Percentiles rank a stretch among this genome's conserved stretches.
phyloP scores from a whole-genome alignment of 1,284 basidiomycete species.

The Apiotrichum akiyoshidainum region DNA sequence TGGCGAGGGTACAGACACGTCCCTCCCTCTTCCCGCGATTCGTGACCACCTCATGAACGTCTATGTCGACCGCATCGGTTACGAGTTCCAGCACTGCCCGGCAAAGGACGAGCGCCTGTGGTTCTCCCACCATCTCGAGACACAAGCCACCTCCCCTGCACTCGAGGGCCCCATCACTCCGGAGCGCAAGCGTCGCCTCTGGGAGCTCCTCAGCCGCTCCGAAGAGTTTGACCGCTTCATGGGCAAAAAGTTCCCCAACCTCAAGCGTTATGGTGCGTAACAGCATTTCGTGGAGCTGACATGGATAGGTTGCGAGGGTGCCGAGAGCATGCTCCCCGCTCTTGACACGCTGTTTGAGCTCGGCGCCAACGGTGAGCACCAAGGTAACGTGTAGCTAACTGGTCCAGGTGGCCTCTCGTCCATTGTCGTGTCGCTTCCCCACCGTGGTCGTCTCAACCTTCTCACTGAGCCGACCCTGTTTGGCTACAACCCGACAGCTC shows the following conservation, averaged over 20 bases:
- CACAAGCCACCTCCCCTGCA: constrained; percentile 53
- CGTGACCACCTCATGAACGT: constrained; percentile 64
- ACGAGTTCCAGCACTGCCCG: constrained; percentile 63
- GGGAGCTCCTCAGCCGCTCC: constrained; percentile 65
- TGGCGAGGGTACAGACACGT: constrained; percentile 60
- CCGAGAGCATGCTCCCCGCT: constrained; percentile 83
- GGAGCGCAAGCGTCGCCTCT: constrained; percentile 59
- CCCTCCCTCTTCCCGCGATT: constrained; percentile 60
- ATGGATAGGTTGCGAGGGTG: constrained; percentile 60
- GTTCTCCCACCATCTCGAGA: constrained; percentile 80
- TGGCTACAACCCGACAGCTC: constrained; percentile 60
- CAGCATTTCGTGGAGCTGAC: constrained; percentile 4
- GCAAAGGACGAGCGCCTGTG: constrained; percentile 54
- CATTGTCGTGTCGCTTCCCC: constrained; percentile 61
- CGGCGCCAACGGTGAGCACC: constrained; percentile 59
- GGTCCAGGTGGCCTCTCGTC: constrained; percentile 63
- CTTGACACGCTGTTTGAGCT: constrained; percentile 69
- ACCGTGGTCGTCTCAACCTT: constrained; percentile 80
- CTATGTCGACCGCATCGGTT: constrained; percentile 78
- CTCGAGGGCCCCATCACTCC: constrained; percentile 41
- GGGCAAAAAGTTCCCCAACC: constrained; percentile 45
- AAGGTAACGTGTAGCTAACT: not conserved
- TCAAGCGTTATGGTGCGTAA: constrained; percentile 45
- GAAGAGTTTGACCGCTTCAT: constrained; percentile 67
- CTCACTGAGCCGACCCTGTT: constrained; percentile 68